Conservation (phyloP, 768 basidiomycete species). For the Amanita pseudoporphyria region DNA sequence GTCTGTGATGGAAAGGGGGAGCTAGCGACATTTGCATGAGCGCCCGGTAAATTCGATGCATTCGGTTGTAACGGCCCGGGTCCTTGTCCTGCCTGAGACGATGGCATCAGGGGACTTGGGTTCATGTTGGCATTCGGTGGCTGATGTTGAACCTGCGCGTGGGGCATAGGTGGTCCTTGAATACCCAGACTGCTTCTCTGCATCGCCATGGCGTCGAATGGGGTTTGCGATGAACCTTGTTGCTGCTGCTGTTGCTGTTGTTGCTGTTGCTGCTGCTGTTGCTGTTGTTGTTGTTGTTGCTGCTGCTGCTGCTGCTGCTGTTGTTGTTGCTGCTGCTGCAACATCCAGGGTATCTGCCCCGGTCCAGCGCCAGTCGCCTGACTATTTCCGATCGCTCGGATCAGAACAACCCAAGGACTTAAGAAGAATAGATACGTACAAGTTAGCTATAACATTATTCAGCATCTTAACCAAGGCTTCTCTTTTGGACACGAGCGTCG, state of each 20-base stretch:
- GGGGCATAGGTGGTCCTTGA: background rate
- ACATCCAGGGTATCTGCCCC: slow-evolving; percentile 5
- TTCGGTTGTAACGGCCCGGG: background rate
- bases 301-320: slow-evolving; percentile 19
- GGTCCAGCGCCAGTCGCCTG: slow-evolving; percentile 2
- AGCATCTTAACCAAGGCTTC: background rate
- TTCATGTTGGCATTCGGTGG: slow-evolving; percentile 16
- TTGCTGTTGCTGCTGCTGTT: slow-evolving; percentile 21
- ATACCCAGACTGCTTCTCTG: background rate
- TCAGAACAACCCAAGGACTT: background rate
- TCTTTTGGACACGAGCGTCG: background rate
- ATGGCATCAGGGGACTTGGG: background rate
- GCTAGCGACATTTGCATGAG: background rate
- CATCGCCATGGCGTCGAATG: slow-evolving; percentile 5
- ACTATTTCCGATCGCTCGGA: background rate
- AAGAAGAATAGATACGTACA: background rate
- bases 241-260: slow-evolving; percentile 21
- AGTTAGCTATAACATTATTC: background rate
- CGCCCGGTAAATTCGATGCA: background rate
- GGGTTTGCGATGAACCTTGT: slow-evolving; percentile 2
- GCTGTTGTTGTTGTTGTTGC: slow-evolving; percentile 19
- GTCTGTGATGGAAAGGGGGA: slow-evolving; percentile 3
- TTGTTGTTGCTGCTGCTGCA: slow-evolving; percentile 19
- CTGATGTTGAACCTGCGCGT: slow-evolving; percentile 14
- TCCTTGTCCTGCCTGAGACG: slow-evolving; percentile 1